phyloP scores from a whole-genome alignment of 2,329 filamentous ascomycete genomes.

The Colletotrichum tanaceti region DNA sequence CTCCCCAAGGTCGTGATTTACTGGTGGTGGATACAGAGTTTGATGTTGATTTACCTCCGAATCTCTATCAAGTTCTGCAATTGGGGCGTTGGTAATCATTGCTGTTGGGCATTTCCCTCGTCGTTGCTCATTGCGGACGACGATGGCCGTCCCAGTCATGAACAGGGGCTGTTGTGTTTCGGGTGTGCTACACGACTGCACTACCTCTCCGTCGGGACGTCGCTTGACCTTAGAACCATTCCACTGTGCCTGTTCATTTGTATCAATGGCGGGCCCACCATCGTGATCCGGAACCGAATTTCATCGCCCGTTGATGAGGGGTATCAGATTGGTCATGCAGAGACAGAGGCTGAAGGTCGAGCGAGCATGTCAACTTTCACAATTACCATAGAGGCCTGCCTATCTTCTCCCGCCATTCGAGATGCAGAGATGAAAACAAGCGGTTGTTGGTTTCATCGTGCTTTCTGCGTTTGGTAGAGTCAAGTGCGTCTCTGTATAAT shows the following conservation, averaged over 20 bases:
- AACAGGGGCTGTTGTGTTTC: slow-evolving; percentile 1
- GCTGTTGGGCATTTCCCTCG: too few relatives aligned
- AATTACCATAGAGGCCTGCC: neutral
- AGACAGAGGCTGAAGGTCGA: neutral
- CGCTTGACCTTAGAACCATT: neutral
- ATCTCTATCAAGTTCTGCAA: neutral
- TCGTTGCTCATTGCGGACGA: neutral
- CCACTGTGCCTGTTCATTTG: neutral
- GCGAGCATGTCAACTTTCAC: neutral
- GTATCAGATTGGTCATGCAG: neutral
- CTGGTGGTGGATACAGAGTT: neutral
- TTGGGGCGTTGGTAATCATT: neutral
- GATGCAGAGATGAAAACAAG: neutral
- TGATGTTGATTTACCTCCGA: neutral
- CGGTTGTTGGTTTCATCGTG: too few relatives aligned
- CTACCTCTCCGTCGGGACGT: neutral
- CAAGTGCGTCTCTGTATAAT: too few relatives aligned
- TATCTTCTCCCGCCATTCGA: neutral
- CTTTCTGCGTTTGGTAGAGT: too few relatives aligned
- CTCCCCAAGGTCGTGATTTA: too few relatives aligned
- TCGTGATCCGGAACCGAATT: neutral
- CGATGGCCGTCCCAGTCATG: neutral
- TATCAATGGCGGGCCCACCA: neutral
- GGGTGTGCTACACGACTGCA: too few relatives aligned
- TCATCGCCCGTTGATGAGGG: neutral